phyloP scores from a whole-genome alignment of 2,329 filamentous ascomycete genomes.

The Hypoxylon sp. region DNA sequence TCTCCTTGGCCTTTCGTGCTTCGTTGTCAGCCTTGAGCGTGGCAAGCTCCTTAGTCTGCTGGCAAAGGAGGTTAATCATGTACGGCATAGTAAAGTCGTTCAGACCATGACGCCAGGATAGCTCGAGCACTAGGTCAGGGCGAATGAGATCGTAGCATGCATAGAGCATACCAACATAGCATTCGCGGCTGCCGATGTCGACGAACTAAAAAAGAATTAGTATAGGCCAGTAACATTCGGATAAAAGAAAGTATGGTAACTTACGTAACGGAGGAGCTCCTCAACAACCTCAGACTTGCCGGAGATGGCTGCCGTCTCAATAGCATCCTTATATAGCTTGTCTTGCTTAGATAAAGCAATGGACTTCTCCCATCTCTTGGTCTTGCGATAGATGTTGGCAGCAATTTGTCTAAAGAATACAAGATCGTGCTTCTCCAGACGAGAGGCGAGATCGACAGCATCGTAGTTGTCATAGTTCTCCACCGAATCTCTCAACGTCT shows the following conservation, averaged over 20 bases:
- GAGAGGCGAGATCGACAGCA: constrained; percentile 89
- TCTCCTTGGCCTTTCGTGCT: constrained; percentile 85
- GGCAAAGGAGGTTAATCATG: constrained; percentile 98
- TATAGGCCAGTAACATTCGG: constrained; percentile 22
- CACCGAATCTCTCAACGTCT: constrained; percentile 96
- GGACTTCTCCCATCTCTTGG: constrained; percentile 99
- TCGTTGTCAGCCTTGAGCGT: constrained; percentile 95
- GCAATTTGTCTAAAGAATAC: constrained; percentile 99
- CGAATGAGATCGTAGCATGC: constrained; percentile 98
- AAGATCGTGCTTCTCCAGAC: constrained; percentile 96
- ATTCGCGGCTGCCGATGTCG: constrained; percentile 98
- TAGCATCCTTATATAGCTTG: constrained; percentile 99
- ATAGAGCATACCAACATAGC: constrained; percentile 99
- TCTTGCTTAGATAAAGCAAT: constrained; percentile 98
- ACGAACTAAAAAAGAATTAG: constrained; percentile 80
- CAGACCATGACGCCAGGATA: constrained; percentile 96
- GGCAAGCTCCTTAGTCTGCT: constrained; percentile 90
- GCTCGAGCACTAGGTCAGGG: constrained; percentile 91
- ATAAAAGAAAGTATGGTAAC: constrained; percentile 60
- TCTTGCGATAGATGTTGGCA: constrained; percentile 98
- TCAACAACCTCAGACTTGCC: constrained; percentile 93
- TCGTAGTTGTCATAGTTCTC: constrained; percentile 99
- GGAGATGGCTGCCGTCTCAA: constrained; percentile 95
- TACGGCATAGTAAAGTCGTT: constrained; percentile 99
- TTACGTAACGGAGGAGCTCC: constrained; percentile 95